These are phyloP conservation scores for Chionographis japonica DNA, from an alignment of 106 monocot genomes.

Conservation along the genomic window DNA sequence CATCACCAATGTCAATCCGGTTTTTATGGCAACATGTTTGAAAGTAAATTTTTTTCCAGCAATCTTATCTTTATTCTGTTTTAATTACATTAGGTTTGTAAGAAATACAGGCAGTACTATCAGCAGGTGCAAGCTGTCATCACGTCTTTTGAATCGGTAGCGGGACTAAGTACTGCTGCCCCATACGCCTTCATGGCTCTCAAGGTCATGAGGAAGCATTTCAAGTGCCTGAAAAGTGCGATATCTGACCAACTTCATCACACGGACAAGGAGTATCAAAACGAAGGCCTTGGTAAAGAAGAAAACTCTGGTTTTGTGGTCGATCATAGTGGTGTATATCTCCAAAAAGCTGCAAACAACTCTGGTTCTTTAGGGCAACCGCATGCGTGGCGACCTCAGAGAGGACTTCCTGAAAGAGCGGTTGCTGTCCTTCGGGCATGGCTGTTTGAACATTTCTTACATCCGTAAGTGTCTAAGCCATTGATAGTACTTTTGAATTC, in stretches of 20 bases:
- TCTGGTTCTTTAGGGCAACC: slow-evolving; percentile 33
- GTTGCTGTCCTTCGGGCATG: slow-evolving; percentile 85
- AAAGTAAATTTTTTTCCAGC: too few relatives aligned
- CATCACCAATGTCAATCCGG: too few relatives aligned
- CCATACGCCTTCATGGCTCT: slow-evolving; percentile 63
- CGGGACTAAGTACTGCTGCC: slow-evolving; percentile 70
- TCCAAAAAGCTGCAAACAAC: slow-evolving; percentile 16
- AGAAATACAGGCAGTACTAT: slow-evolving; percentile 70
- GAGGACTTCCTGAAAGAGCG: slow-evolving; percentile 85
- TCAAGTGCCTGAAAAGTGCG: slow-evolving; percentile 53
- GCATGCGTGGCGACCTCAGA: slow-evolving; percentile 77
- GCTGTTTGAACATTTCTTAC: slow-evolving; percentile 91
- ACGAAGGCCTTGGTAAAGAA: slow-evolving; percentile 22
- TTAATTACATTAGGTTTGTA: slow-evolving; percentile 49
- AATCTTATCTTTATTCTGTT: too few relatives aligned
- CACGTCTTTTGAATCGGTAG: slow-evolving; percentile 73
- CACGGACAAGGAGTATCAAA: slow-evolving; percentile 25
- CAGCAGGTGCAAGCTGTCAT: slow-evolving; percentile 74
- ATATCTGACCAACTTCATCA: slow-evolving; percentile 55
- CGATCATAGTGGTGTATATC: slow-evolving; percentile 9
- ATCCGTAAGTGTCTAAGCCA: slow-evolving; percentile 49
- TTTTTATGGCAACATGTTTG: too few relatives aligned
- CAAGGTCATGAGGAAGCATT: slow-evolving; percentile 61
- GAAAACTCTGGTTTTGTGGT: slow-evolving; percentile 31
- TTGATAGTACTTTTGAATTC: background rate